Evolutionary conservation across 1,284 basidiomycete genomes (phyloP), one percentile per base, ranked within the genome.

Genomic region (Ceratorhiza oryzae-sativae): DNA sequence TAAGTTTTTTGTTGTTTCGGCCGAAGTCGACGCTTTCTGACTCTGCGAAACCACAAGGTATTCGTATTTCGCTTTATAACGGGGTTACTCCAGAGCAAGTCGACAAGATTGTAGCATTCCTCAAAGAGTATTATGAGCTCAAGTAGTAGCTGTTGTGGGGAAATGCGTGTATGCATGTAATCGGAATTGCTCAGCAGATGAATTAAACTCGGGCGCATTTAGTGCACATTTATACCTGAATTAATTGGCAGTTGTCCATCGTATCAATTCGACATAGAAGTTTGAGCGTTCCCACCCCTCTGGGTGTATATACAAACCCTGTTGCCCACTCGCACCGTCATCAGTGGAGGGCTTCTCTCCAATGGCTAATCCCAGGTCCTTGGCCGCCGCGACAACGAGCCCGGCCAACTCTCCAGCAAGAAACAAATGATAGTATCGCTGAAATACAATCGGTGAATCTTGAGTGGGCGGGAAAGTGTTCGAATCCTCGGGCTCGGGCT

Each of bases 371-470:
- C 84, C 87, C 73, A 94, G 81, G 18, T 83, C 85, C 27, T 77
- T 71, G 3, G 90, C 90, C 0, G 94, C 93, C 39, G 85, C 81
- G 18, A 76, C 74, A 1, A 91, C 87, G 18, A 97, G 84, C 9
- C 79, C 80, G 25, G 79, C 77, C 63, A 98, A 84, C 79, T 98
- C 95, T 25, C 90, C 92, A 70, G 87, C 82, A 0, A 88, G 85
- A 78, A 97, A 98, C 84, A 98, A 91, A 79, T 98, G 96, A 78
- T 98, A 98, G 78, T 97, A 98, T 71, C 95, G 86, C 77, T 95
- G 88, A 81, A 88, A 92, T 5, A 92, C 84, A 71, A 77, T 81
- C 76, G 75, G 75, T n/a, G 72, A 36, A 77, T 74, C 51, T 45
- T 73, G 42, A 51, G 49, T 30, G 32, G 61, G 72, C 10, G 74